phyloP scores from a whole-genome alignment of 495 filamentous ascomycete genomes.

The Cairneyella variabilis region DNA sequence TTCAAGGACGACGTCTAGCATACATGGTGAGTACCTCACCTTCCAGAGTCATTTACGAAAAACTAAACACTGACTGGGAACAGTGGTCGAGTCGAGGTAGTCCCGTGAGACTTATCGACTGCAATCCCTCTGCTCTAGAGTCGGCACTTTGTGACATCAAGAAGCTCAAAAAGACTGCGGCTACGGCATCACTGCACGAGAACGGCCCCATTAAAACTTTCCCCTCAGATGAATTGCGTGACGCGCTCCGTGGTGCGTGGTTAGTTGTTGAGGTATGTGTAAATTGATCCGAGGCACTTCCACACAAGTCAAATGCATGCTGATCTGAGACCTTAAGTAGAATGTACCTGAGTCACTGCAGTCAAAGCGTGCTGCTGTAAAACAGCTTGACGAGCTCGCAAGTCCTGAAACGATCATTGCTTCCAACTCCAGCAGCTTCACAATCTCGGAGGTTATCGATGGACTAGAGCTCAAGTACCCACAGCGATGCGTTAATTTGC shows the following conservation, averaged over 20 bases:
- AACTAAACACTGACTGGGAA: no score
- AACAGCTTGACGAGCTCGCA: slow-evolving; percentile 30
- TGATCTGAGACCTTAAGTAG: slow-evolving; percentile 24
- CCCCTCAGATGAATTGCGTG: slow-evolving; percentile 5
- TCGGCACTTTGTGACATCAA: slow-evolving; percentile 25
- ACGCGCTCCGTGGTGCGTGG: slow-evolving; percentile 29
- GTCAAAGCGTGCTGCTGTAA: slow-evolving; percentile 29
- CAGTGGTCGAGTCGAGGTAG: slow-evolving; percentile 37
- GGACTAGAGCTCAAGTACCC: slow-evolving; percentile 26
- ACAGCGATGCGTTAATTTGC: slow-evolving; percentile 29
- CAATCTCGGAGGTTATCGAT: slow-evolving; percentile 33
- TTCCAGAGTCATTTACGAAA: no score
- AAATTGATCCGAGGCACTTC: not conserved
- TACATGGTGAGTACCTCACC: slow-evolving; percentile 40
- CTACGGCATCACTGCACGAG: slow-evolving; percentile 12
- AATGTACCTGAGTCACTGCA: slow-evolving; percentile 33
- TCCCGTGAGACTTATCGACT: slow-evolving; percentile 31
- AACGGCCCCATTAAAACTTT: slow-evolving; percentile 22
- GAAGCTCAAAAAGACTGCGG: slow-evolving; percentile 20
- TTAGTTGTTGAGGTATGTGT: slow-evolving; percentile 33
- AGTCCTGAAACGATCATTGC: slow-evolving; percentile 31
- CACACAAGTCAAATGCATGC: not conserved
- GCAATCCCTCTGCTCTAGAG: slow-evolving; percentile 25
- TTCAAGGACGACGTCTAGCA: slow-evolving; percentile 35
- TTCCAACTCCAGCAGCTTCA: slow-evolving; percentile 39